Conservation (phyloP, 805 yeast species). For the Saturnispora bothae region DNA sequence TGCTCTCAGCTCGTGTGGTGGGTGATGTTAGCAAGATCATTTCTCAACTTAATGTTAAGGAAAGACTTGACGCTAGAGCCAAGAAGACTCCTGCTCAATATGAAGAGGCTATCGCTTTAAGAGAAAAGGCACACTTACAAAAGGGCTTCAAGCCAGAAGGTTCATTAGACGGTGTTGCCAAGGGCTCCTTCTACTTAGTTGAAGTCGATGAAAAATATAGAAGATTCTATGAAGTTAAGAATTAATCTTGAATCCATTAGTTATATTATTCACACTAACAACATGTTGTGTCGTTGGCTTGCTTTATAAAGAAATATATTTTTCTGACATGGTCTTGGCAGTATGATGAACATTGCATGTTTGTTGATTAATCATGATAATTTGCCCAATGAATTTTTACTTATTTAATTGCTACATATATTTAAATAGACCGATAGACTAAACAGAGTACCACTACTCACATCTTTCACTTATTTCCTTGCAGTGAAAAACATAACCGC, state of each 20-base stretch:
- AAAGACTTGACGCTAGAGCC: conserved; percentile 55
- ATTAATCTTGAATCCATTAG: conserved; percentile 30
- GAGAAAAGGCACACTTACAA: conserved; percentile 84
- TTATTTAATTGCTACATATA: too few species aligned
- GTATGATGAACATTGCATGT: too few species aligned
- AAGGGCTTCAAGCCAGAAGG: conserved; percentile 76
- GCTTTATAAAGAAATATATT: too few species aligned
- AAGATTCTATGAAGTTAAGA: conserved; percentile 67
- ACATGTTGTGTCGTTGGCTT: too few species aligned
- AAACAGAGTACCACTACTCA: too few species aligned
- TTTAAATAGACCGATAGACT: too few species aligned
- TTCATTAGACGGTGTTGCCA: conserved; percentile 53
- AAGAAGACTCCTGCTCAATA: conserved; percentile 68
- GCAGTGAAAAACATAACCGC: conserved; percentile 19
- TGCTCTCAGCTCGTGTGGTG: conserved; percentile 67
- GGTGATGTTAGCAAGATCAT: conserved; percentile 71
- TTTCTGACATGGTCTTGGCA: too few species aligned
- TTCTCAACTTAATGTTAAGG: conserved; percentile 53
- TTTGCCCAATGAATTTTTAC: too few species aligned
- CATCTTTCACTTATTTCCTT: too few species aligned
- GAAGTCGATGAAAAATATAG: conserved; percentile 81
- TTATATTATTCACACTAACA: too few species aligned
- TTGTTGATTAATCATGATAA: too few species aligned
- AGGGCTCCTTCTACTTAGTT: conserved; percentile 77
- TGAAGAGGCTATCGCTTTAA: conserved; percentile 67